A percentile compares a stretch with the other conserved stretches of the same genome.
These are phyloP conservation scores for Juglanconis oblonga DNA, from an alignment of 2,329 filamentous ascomycete species.

Conservation along the genomic window DNA sequence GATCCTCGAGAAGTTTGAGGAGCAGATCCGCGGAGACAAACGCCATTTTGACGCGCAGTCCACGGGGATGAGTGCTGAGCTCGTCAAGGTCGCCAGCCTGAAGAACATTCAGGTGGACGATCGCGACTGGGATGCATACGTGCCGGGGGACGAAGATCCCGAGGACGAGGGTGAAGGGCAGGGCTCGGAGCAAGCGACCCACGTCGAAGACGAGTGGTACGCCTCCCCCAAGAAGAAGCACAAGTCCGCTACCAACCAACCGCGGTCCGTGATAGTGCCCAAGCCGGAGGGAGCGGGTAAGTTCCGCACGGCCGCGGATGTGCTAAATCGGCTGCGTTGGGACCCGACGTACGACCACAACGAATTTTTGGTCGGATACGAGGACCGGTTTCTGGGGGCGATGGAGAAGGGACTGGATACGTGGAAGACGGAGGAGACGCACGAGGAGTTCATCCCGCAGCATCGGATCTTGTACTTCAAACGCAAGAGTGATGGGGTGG, in stretches of 20 bases:
- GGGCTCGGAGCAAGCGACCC: constrained; percentile 14
- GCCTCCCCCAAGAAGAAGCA: constrained; percentile 18
- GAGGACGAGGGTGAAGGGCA: constrained; percentile 42
- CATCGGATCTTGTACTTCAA: constrained; percentile 63
- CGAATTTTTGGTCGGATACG: constrained; percentile 58
- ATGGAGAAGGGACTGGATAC: constrained; percentile 51
- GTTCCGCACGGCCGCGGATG: constrained; percentile 55
- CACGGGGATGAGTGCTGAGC: constrained; percentile 45
- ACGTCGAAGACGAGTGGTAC: constrained; percentile 5
- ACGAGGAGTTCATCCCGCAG: constrained; percentile 66
- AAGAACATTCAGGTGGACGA: constrained; percentile 43
- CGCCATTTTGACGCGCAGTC: constrained; percentile 47
- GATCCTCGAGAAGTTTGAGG: constrained; percentile 46
- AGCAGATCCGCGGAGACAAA: constrained; percentile 41
- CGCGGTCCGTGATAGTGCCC: constrained; percentile 13
- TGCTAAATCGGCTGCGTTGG: constrained; percentile 59
- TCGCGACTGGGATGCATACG: constrained; percentile 49
- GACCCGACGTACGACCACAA: constrained; percentile 44
- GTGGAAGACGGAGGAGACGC: constrained; percentile 61
- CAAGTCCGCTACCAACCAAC: constrained; percentile 18
- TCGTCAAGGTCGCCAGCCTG: constrained; percentile 38
- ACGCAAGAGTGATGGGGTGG: constrained; percentile 44
- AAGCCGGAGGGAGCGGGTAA: constrained; percentile 38
- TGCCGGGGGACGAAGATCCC: constrained; percentile 33
- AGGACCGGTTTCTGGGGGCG: constrained; percentile 56